Base-by-base conservation (phyloP, 805 yeast species). In the Yarrowia sp. region DNA sequence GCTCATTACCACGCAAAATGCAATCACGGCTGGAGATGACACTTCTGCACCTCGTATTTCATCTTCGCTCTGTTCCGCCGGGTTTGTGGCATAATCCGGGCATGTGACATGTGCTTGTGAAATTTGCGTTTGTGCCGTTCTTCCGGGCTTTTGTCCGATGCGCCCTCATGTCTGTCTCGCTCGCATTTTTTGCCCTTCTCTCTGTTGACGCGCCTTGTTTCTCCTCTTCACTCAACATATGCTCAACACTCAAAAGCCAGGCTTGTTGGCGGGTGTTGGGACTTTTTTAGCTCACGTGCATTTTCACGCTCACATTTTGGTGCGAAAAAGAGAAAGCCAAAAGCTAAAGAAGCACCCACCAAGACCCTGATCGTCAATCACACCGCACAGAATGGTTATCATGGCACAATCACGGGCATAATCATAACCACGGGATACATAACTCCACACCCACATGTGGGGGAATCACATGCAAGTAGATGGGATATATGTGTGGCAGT, bases 321-420 rank as follows among this genome's bases (percentile, higher is more conserved):
- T 4, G 43, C 33, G 33, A 19, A 14, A 38, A 19, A 14, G 14
- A 12, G 5, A 50, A 50, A 50, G 30, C 24, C 56, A 33, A 49
- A 49, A 19, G 42, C 42, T 17, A 13, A 19, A 19, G n/a, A n/a
- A 7, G 30, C 20, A 30, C 20, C 36, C 19, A 9, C 53, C 36
- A 38, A 52, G 58, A 52, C 58, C 58, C 58, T 52, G 58, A 52
- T 52, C 58, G 58, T 52, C 58, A 52, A 52, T 52, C 58, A 38
- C 58, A 9, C 17, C 8, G 58, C 58, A 36, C 33, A 52, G 9
- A 13, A 19, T 34, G 40, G 58, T 52, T 52, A 52, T 52, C 58
- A 38, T 19, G 42, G 34, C 58, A 52, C 58, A 52, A 52, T 52
- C 58, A 52, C 58, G 24, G 43, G 58, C 58, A 19, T 19, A 52